A percentile compares a stretch with the other conserved stretches of the same genome.
Evolutionary conservation across 202 grass and related monocot genomes (phyloP).

Genomic region (Panicum hallii): DNA sequence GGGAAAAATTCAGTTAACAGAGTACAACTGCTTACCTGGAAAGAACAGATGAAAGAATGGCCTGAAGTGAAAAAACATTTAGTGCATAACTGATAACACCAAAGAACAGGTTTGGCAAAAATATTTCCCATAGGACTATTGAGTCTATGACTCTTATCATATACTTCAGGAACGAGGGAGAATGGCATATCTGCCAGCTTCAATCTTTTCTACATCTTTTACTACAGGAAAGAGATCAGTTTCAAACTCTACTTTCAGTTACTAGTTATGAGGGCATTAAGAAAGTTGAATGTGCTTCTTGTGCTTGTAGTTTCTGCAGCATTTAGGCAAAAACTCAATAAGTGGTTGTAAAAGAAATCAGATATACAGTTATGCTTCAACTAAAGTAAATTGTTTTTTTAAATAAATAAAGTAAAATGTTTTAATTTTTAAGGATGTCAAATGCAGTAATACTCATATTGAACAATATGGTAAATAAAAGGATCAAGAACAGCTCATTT

Average conservation of each 20-base stretch:
- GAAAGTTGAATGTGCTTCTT: slow-evolving; percentile 29
- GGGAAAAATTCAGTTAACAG: slow-evolving; percentile 44
- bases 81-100: slow-evolving; percentile 1
- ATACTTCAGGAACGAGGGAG: slow-evolving; percentile 27
- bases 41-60: slow-evolving; percentile 31
- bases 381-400: background rate
- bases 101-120: slow-evolving; percentile 20
- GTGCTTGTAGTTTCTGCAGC: slow-evolving; percentile 38
- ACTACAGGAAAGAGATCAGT: slow-evolving; percentile 25
- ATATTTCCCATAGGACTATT: slow-evolving; percentile 29
- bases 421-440: slow-evolving; percentile 15
- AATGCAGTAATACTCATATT: slow-evolving; percentile 8
- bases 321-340: slow-evolving; percentile 14
- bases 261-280: slow-evolving; percentile 11
- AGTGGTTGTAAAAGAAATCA: background rate
- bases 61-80: background rate
- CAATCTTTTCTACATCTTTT: slow-evolving; percentile 21
- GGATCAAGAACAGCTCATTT: background rate
- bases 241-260: slow-evolving; percentile 39
- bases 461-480: slow-evolving; percentile 19
- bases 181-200: slow-evolving; percentile 1
- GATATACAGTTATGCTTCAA: slow-evolving; percentile 5
- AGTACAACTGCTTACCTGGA: slow-evolving; percentile 14
- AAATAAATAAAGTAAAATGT: background rate
- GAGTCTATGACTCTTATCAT: background rate